Evolutionary conservation across 768 basidiomycete species (phyloP).

Genomic region (Panellus pusillus): DNA sequence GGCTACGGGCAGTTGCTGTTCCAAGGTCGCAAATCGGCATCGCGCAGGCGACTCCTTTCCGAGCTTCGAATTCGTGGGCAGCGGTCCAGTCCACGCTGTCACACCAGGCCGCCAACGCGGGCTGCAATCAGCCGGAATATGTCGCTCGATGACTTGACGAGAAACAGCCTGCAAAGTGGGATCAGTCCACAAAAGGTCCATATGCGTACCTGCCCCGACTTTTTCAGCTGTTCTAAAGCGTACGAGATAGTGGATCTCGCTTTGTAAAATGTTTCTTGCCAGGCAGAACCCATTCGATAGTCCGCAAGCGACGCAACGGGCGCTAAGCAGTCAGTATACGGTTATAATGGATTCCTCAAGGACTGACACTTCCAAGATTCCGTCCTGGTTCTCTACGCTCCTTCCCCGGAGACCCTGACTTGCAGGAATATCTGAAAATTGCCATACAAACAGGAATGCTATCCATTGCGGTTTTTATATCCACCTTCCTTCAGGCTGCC

Average conservation of each 20-base stretch:
- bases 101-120: background rate
- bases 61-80: too few relatives aligned
- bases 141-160: conserved; percentile 69
- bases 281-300: conserved; percentile 43
- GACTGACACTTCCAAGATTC: conserved; percentile 51
- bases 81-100: background rate
- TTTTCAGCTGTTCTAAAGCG: conserved; percentile 7
- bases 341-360: background rate
- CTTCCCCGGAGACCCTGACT: conserved; percentile 67
- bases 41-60: too few relatives aligned
- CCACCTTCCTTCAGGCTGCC: conserved; percentile 67
- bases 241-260: conserved; percentile 58
- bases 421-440: conserved; percentile 64
- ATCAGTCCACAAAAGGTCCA: conserved; percentile 63
- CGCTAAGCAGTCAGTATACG: conserved; percentile 59
- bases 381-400: conserved; percentile 63
- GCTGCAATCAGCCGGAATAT: conserved; percentile 32
- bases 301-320: conserved; percentile 47
- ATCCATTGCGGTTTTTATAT: conserved; percentile 58
- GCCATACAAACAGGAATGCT: conserved; percentile 59
- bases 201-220: conserved; percentile 2
- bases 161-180: conserved; percentile 74
- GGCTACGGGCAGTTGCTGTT: background rate
- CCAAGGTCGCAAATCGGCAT: background rate
- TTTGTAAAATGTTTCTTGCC: conserved; percentile 62